Evolutionary conservation across 2,329 filamentous ascomycete species (phyloP).

Genomic region (Podosphaera fusca): DNA sequence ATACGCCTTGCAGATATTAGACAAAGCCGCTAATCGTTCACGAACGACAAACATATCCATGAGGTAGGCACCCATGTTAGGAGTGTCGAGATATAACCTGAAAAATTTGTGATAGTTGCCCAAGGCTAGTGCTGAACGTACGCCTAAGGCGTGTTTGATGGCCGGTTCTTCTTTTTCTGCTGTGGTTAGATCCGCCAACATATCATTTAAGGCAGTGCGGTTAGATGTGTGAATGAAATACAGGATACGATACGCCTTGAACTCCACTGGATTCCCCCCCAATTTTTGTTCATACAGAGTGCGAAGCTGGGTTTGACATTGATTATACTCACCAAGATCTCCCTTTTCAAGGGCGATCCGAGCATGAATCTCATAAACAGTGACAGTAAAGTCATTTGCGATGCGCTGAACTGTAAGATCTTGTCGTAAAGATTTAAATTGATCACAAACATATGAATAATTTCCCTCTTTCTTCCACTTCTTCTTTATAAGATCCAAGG

Average conservation of each 20-base stretch:
- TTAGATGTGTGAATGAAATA: slow-evolving; percentile 99
- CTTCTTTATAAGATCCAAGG: slow-evolving; percentile 69
- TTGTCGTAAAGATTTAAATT: slow-evolving; percentile 96
- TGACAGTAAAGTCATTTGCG: slow-evolving; percentile 88
- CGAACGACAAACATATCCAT: slow-evolving; percentile 98
- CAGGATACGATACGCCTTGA: slow-evolving; percentile 97
- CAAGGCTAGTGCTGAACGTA: slow-evolving; percentile 74
- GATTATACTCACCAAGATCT: slow-evolving; percentile 99
- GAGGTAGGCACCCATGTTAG: slow-evolving; percentile 91
- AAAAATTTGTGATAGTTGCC: slow-evolving; percentile 98
- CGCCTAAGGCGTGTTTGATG: slow-evolving; percentile 76
- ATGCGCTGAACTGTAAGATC: slow-evolving; percentile 95
- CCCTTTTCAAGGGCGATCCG: slow-evolving; percentile 94
- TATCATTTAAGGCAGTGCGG: slow-evolving; percentile 91
- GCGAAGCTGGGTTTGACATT: slow-evolving; percentile 95
- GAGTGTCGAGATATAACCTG: slow-evolving; percentile 79
- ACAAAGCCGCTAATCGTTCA: slow-evolving; percentile 74
- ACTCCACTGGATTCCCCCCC: slow-evolving; percentile 79
- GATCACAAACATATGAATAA: slow-evolving; percentile 94
- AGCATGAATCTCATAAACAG: slow-evolving; percentile 91
- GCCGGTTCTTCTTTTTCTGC: slow-evolving; percentile 73
- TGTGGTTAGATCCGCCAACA: slow-evolving; percentile 93
- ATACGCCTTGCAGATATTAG: slow-evolving; percentile 87
- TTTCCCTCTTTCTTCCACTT: slow-evolving; percentile 90
- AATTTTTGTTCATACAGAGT: slow-evolving; percentile 71